These are phyloP conservation scores for Dactylonectria macrodidyma DNA, from an alignment of 2,329 filamentous ascomycete species.

Conservation along the genomic window DNA sequence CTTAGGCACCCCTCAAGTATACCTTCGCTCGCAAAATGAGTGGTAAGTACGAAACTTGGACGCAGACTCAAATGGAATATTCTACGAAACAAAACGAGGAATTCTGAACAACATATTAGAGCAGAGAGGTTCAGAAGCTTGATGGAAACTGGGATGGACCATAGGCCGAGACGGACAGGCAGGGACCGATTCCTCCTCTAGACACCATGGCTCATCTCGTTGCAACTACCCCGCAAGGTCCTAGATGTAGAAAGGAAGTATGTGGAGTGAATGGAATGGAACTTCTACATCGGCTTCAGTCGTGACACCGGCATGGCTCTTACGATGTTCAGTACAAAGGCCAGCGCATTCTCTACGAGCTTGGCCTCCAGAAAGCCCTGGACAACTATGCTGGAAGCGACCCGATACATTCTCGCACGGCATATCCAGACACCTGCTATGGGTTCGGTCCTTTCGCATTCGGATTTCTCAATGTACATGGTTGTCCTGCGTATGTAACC, in stretches of 20 bases:
- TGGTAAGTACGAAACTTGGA: conserved; percentile 21
- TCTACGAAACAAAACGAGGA: conserved; percentile 27
- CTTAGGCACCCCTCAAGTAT: conserved; percentile 23
- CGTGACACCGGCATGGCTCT: conserved; percentile 64
- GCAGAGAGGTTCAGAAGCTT: conserved; percentile 25
- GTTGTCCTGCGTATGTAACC: conserved; percentile 66
- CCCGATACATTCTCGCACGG: conserved; percentile 60
- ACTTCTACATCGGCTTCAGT: conserved; percentile 67
- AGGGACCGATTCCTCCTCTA: conserved; percentile 22
- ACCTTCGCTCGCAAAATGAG: conserved; percentile 23
- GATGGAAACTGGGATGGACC: conserved; percentile 22
- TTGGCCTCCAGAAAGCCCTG: conserved; percentile 69
- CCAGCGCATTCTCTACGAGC: conserved; percentile 69
- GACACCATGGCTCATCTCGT: conserved; percentile 25
- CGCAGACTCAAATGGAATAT: conserved; percentile 19
- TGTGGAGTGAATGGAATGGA: conserved; percentile 30
- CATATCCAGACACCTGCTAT: conserved; percentile 64
- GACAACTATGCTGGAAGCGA: conserved; percentile 67
- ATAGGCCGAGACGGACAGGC: conserved; percentile 25
- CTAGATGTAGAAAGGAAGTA: conserved; percentile 22
- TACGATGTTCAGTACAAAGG: conserved; percentile 69
- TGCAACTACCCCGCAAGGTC: conserved; percentile 14
- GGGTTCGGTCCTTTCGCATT: conserved; percentile 63
- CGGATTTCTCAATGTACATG: conserved; percentile 63
- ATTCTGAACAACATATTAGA: conserved; percentile 23